Evolutionary conservation across 176 grass and related monocot species (phyloP), one percentile per base, ranked within the genome.

Genomic region (Alloteropsis semialata): DNA sequence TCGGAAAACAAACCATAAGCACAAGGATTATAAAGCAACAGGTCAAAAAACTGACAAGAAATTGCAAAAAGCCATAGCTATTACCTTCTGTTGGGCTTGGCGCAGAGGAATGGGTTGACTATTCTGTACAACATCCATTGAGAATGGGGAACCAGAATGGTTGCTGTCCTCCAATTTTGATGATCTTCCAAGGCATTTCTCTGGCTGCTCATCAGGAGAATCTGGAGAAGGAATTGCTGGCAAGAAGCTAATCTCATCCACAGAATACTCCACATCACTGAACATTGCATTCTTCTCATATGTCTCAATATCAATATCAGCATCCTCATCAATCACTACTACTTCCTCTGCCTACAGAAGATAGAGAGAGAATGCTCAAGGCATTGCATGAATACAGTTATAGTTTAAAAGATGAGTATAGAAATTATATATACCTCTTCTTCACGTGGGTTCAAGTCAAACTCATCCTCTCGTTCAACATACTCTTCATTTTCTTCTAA

Each of bases 401-500:
- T 72, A 86, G 44, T 10, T 56, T 10, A 83, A 74, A 48, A 71
- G 51, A 68, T 9, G 34, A 33, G 17, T 46, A 75, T 45, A 39
- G 42, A 28, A 69, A 65, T 54, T 44, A 0, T 36, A 62, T 84
- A 57, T 28, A 98, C 95, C 84, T 89, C 85, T 87, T 95, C 95
- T 89, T 82, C 30, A 80, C 88, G 87, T 75, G 90, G 88, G 86
- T 92, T 93, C 39, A 93, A 37, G 77, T 99, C 96, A 58, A 98
- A 98, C 54, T 98, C 96, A 83, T 95, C 96, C 71, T 95, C 96
- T 69, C 74, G 73, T 81, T 99, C 96, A 42, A 96, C 85, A 78
- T 99, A 99, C 84, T 99, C 96, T 87, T 96, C 93, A 56, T 96
- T 99, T 87, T 99, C 93, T 83, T 99, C 93, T 36, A 96, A 84